Evolutionary conservation across 2,329 filamentous ascomycete genomes (phyloP), one percentile per base, ranked within the genome.

Genomic region (Coniochaeta pulveracea): DNA sequence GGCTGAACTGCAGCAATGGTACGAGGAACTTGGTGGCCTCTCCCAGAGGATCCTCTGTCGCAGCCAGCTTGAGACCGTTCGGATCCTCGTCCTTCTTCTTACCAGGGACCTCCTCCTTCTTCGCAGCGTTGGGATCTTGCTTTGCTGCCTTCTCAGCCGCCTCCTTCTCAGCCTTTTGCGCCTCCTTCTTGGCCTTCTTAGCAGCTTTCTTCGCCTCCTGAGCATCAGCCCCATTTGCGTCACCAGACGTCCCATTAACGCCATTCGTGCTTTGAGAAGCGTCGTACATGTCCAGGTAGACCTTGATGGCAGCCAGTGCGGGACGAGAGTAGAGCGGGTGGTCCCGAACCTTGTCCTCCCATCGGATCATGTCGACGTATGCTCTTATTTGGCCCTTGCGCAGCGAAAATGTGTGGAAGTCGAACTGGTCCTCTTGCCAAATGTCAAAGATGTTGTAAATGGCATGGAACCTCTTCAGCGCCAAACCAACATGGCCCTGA

Each of bases 371-470:
- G 47, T 95, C 88, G 25, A 98, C 66, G 52, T 98, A 98, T 2
- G 91, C 84, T 36, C 89, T 72, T 39, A 96, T 85, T 66, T 94
- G 89, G 10, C 93, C 93, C 58, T 96, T 98, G 14, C 91, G 72
- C n/a, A 98, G 65, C 14, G 86, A 95, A 58, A 98, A 98, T 54
- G 77, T 85, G 66, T 98, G 93, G 65, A 98, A 98, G 55, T 98
- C 91, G 48, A 96, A 95, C 51, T 98, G 91, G 47, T 98, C 91
- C 54, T 98, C 93, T 52, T 93, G 82, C 91, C 91, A 98, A 14
- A 85, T 77, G 44, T 96, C 89, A 49, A 98, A 98, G 43, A 98
- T 93, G 57, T 84, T 85, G 54, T 80, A 80, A 37, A 98, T 74
- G 15, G 84, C 69, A 43, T 88, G 84, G 57, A 95, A 89, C 32